phyloP scores from a whole-genome alignment of 2,329 filamentous ascomycete species.

The Xylaria sp. region DNA sequence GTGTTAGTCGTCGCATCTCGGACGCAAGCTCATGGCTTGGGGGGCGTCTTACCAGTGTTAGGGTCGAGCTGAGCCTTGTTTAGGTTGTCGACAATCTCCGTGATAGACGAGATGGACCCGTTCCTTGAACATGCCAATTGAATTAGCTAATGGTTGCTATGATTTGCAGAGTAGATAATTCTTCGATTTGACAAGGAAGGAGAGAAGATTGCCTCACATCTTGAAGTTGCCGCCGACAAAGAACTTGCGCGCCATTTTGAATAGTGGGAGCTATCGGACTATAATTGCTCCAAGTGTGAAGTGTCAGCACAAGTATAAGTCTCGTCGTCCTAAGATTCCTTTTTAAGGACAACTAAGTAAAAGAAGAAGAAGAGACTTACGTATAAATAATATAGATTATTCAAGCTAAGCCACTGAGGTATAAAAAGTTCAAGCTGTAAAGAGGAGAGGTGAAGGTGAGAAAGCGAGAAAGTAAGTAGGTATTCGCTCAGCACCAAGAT shows the following conservation, averaged over 20 bases:
- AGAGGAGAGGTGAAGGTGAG: not conserved
- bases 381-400: not conserved
- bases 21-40: conserved; percentile 7
- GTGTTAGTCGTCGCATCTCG: conserved; percentile 29
- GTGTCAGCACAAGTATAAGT: not conserved
- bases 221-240: conserved; percentile 99
- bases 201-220: conserved; percentile 73
- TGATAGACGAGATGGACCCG: conserved; percentile 89
- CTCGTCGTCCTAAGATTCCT: not conserved
- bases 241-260: conserved; percentile 93
- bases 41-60: conserved; percentile 71
- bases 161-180: conserved; percentile 29
- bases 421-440: not conserved
- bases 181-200: conserved; percentile 26
- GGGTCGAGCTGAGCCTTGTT: conserved; percentile 85
- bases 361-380: not conserved
- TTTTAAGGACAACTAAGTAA: not conserved
- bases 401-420: not conserved
- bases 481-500: conserved; percentile 12
- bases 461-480: not conserved
- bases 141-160: conserved; percentile 21
- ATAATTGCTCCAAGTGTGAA: not conserved
- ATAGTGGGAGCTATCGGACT: conserved; percentile 6
- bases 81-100: conserved; percentile 87
- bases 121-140: conserved; percentile 71